These are phyloP conservation scores for Penicillium sp. DNA, from an alignment of 2,329 filamentous ascomycete genomes.

Conservation along the genomic window DNA sequence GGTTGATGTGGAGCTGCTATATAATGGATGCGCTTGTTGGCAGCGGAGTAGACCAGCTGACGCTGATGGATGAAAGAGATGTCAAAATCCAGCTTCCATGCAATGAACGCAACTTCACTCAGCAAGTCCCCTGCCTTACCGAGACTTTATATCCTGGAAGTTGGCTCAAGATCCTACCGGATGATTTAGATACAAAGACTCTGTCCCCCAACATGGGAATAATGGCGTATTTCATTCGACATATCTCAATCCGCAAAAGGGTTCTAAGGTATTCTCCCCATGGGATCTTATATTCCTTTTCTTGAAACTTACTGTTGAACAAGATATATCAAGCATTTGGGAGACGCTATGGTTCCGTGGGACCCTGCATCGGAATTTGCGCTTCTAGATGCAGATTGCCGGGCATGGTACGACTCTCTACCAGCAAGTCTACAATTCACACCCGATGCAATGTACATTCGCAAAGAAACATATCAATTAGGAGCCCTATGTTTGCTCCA, in stretches of 20 bases:
- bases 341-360: constrained; percentile 19
- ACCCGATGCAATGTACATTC: constrained; percentile 15
- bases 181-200: constrained; percentile 5
- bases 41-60: constrained; percentile 27
- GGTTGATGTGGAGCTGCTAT: constrained; percentile 29
- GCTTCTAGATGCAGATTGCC: constrained; percentile 15
- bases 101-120: constrained; percentile 24
- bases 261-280: constrained; percentile 10
- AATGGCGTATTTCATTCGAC: constrained; percentile 19
- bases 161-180: constrained; percentile 13
- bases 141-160: constrained; percentile 20
- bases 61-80: constrained; percentile 23
- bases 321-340: constrained; percentile 20
- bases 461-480: constrained; percentile 18
- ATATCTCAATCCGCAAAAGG: constrained; percentile 17
- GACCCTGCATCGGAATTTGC: constrained; percentile 15
- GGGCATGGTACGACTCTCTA: constrained; percentile 17
- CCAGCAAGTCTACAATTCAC: constrained; percentile 17
- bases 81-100: constrained; percentile 29
- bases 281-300: neutral
- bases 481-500: constrained; percentile 17
- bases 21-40: constrained; percentile 24
- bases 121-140: constrained; percentile 24
- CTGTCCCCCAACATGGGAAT: constrained; percentile 18
- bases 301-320: neutral